phyloP scores from a whole-genome alignment of 2,329 filamentous ascomycete genomes.

The Aspergillus tubingensis region DNA sequence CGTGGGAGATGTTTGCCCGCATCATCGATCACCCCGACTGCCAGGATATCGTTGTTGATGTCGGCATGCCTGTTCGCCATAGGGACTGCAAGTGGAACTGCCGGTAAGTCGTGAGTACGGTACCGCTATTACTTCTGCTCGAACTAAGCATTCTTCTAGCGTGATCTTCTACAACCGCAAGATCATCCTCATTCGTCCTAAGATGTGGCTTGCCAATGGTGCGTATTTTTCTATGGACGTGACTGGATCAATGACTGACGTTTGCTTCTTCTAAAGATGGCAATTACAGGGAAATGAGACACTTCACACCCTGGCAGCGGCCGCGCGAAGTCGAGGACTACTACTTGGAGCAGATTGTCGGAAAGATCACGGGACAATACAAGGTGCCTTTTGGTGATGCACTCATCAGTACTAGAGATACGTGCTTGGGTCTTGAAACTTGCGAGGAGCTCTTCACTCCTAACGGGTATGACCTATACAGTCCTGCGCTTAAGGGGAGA shows the following conservation, averaged over 20 bases:
- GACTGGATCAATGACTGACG: background rate
- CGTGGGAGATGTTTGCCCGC: slow-evolving; percentile 62
- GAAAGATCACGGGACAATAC: slow-evolving; percentile 56
- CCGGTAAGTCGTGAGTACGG: slow-evolving; percentile 36
- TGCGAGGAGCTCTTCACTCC: slow-evolving; percentile 70
- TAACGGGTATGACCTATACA: slow-evolving; percentile 32
- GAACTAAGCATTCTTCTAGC: slow-evolving; percentile 13
- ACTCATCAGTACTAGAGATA: slow-evolving; percentile 63
- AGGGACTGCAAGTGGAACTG: slow-evolving; percentile 66
- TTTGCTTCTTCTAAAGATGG: slow-evolving; percentile 50
- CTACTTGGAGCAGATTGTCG: slow-evolving; percentile 61
- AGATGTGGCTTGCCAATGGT: slow-evolving; percentile 68
- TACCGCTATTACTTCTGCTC: background rate
- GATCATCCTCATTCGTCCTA: slow-evolving; percentile 71
- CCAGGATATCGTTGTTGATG: slow-evolving; percentile 67
- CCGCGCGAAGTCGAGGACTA: slow-evolving; percentile 63
- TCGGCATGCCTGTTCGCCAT: slow-evolving; percentile 65
- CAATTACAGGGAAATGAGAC: slow-evolving; percentile 62
- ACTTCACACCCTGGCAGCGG: slow-evolving; percentile 66
- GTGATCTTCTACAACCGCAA: slow-evolving; percentile 66
- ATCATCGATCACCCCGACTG: slow-evolving; percentile 63
- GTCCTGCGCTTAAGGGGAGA: background rate
- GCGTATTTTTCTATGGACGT: slow-evolving; percentile 1
- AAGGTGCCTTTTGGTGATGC: slow-evolving; percentile 70
- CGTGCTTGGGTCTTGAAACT: slow-evolving; percentile 64